Evolutionary conservation across 768 basidiomycete genomes (phyloP), one percentile per base, ranked within the genome.

Genomic region (Multifurca ochricompacta): DNA sequence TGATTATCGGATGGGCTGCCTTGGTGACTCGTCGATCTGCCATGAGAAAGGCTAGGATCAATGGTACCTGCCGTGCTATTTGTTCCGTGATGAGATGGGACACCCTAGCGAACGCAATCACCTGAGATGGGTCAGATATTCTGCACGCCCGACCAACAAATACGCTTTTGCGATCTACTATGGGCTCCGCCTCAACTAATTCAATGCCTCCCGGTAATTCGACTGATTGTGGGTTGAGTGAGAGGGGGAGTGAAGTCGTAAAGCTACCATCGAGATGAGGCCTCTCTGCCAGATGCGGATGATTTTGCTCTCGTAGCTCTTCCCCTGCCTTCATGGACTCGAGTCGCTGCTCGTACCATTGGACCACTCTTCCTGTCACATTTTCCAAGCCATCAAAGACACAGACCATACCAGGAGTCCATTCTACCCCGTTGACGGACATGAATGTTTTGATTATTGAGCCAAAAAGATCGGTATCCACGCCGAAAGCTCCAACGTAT

Each of bases 371-470:
- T 43, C 91, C 88, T 28, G 85, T 67, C 9, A 87, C 79, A 62
- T 74, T 81, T 67, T 91, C 88, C 25, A 93, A 68, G 10, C 91
- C 91, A 59, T 94, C 91, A 64, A 92, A 94, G 11, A 93, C 85
- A 59, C 87, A 91, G 16, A 92, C 83, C 1, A 73, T 74, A 28
- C 83, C 89, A 21, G 77, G 72, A 3, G 74, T 71, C 81, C 86
- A 94, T 59, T 90, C 85, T n/a, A 89, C 77, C 6, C 85, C 88
- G 50, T 75, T 78, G 19, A 74, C 64, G 3, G 91, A 91, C 51
- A 93, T 90, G 66, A 78, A 94, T 0, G 87, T 92, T 35, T 86
- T 78, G 18, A 92, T 72, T 32, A 91, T 76, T 1, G 77, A 77
- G 21, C 88, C 89, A 64, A 93, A 94, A 16, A 93, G 75, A 14